A percentile compares a stretch with the other conserved stretches of the same genome.
Conservation (phyloP, 2,329 filamentous ascomycete species). For the Tolypocladium endophyticum region DNA sequence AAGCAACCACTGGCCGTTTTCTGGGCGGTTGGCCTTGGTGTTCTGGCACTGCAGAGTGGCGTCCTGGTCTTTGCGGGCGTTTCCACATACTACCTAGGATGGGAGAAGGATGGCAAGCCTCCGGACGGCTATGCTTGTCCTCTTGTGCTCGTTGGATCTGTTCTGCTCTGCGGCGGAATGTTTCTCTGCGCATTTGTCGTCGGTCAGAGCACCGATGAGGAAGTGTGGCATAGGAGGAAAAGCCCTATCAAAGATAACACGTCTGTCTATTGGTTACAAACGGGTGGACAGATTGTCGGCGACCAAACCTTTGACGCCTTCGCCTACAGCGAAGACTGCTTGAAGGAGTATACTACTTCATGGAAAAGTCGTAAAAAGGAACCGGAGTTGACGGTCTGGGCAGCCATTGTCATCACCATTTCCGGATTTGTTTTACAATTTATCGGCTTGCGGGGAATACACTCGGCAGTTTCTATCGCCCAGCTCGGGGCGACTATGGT, state of each 20-base stretch:
- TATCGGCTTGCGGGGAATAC: not conserved
- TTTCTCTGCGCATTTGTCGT: not conserved
- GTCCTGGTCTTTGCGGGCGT: not conserved
- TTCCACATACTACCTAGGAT: not conserved
- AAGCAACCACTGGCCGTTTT: not conserved
- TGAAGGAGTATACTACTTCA: not conserved
- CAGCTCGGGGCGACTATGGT: not conserved
- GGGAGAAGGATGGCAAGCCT: not conserved
- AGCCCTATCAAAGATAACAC: not conserved
- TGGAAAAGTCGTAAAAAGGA: not conserved
- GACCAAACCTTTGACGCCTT: not conserved
- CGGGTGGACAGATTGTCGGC: not conserved
- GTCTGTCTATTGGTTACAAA: not conserved
- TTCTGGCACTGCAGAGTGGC: not conserved
- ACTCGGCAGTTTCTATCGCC: not conserved
- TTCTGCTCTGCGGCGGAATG: not conserved
- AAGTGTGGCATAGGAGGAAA: not conserved
- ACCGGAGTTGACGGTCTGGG: not conserved
- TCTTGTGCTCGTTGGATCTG: not conserved
- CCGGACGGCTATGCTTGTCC: not conserved
- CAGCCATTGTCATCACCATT: not conserved
- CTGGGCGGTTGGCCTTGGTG: not conserved
- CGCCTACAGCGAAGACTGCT: not conserved
- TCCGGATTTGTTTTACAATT: not conserved
- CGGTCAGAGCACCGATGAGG: not conserved